Conservation (phyloP, 2,329 filamentous ascomycete species). For the Elsinoe australis region DNA sequence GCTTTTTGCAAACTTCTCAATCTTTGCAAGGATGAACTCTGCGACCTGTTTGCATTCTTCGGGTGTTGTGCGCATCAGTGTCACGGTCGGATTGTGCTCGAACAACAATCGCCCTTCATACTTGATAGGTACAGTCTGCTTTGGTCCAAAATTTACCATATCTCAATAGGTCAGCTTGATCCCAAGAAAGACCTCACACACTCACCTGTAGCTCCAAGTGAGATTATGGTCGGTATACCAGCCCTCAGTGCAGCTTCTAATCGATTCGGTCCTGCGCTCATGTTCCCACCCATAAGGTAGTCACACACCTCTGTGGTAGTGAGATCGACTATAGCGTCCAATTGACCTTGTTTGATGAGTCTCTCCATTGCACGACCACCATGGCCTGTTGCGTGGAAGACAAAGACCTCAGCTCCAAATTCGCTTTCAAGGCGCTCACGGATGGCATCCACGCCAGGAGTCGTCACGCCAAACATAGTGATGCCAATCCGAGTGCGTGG, state of each 20-base stretch:
- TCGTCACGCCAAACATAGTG: constrained; percentile 71
- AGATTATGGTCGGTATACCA: constrained; percentile 52
- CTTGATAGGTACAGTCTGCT: constrained; percentile 47
- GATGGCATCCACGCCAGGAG: constrained; percentile 53
- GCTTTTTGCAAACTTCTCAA: constrained; percentile 37
- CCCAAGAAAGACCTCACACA: constrained; percentile 30
- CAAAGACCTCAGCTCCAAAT: constrained; percentile 49
- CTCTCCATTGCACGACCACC: constrained; percentile 64
- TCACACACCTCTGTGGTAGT: constrained; percentile 65
- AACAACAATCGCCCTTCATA: constrained; percentile 48
- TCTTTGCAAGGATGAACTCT: constrained; percentile 47
- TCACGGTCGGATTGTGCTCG: constrained; percentile 60
- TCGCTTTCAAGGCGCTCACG: constrained; percentile 43
- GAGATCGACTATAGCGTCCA: constrained; percentile 62
- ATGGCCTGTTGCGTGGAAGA: constrained; percentile 64
- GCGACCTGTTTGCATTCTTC: constrained; percentile 52
- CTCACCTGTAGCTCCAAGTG: constrained; percentile 36
- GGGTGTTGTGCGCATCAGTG: constrained; percentile 56
- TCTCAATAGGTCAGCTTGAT: constrained; percentile 42
- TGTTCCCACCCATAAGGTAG: constrained; percentile 53
- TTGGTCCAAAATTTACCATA: constrained; percentile 58
- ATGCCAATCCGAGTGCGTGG: constrained; percentile 49
- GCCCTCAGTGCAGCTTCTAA: constrained; percentile 50
- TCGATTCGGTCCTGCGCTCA: constrained; percentile 51
- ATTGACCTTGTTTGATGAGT: constrained; percentile 47